These are phyloP conservation scores for Chaetothyriales sp. DNA, from an alignment of 2,329 filamentous ascomycete species.

Conservation along the genomic window DNA sequence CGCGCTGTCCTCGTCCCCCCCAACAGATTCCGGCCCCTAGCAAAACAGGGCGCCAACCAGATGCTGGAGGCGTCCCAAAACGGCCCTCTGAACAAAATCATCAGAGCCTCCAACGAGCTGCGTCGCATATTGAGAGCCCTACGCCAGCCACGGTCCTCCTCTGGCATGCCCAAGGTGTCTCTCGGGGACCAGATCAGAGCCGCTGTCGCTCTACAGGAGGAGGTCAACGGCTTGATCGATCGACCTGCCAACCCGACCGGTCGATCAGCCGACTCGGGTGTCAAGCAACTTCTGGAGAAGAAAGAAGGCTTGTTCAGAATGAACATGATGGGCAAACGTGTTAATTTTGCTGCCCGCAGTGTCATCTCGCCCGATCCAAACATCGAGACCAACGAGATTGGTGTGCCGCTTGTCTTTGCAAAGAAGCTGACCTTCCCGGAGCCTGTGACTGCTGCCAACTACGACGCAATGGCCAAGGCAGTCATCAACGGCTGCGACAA, in stretches of 20 bases:
- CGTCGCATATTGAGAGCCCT: slow-evolving; percentile 40
- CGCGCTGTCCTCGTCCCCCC: slow-evolving; percentile 75
- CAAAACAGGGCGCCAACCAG: slow-evolving; percentile 61
- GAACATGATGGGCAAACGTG: slow-evolving; percentile 99
- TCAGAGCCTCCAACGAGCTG: slow-evolving; percentile 57
- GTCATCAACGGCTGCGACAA: slow-evolving; percentile 88
- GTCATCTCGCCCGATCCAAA: slow-evolving; percentile 98
- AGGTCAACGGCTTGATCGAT: slow-evolving; percentile 86
- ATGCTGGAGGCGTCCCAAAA: slow-evolving; percentile 85
- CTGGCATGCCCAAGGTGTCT: slow-evolving; percentile 21
- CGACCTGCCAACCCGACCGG: slow-evolving; percentile 68
- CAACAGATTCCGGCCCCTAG: slow-evolving; percentile 80
- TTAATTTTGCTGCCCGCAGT: slow-evolving; percentile 93
- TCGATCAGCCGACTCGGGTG: slow-evolving; percentile 71
- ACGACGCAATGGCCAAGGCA: slow-evolving; percentile 85
- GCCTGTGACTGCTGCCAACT: slow-evolving; percentile 93
- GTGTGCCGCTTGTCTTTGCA: slow-evolving; percentile 94
- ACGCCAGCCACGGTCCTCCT: slow-evolving; percentile 24
- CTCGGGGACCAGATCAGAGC: slow-evolving; percentile 58
- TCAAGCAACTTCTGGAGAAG: slow-evolving; percentile 96
- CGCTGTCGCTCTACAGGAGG: slow-evolving; percentile 72
- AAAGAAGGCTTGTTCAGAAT: slow-evolving; percentile 97
- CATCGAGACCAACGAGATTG: slow-evolving; percentile 97
- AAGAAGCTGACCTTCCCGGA: slow-evolving; percentile 93
- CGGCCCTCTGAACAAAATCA: slow-evolving; percentile 67